Conservation (phyloP, 495 filamentous ascomycete genomes). For the Amniculicola lignicola region DNA sequence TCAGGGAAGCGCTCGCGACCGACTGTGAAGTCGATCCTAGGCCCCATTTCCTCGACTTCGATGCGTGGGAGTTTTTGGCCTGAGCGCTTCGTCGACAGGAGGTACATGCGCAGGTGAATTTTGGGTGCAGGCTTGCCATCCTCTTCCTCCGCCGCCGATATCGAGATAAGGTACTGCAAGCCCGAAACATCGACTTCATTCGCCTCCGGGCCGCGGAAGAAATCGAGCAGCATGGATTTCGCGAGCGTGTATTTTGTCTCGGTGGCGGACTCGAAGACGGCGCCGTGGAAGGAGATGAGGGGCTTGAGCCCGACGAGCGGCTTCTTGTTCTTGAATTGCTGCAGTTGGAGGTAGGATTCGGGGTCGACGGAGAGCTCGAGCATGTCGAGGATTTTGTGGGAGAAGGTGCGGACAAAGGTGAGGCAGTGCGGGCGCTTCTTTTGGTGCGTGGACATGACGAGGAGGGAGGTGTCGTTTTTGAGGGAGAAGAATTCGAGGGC, state of each 20-base stretch:
- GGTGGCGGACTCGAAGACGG: conserved; percentile 73
- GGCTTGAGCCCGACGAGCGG: conserved; percentile 80
- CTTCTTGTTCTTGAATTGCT: conserved; percentile 79
- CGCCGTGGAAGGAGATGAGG: conserved; percentile 81
- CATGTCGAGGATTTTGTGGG: conserved; percentile 87
- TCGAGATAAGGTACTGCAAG: conserved; percentile 78
- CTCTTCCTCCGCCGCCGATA: conserved; percentile 68
- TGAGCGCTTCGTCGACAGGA: conserved; percentile 77
- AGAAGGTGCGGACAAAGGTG: conserved; percentile 78
- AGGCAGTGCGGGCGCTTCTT: conserved; percentile 93
- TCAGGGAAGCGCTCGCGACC: conserved; percentile 78
- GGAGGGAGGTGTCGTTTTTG: conserved; percentile 86
- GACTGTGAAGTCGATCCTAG: conserved; percentile 88
- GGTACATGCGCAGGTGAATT: conserved; percentile 80
- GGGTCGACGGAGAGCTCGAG: conserved; percentile 77
- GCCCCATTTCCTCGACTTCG: conserved; percentile 92
- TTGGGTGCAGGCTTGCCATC: conserved; percentile 60
- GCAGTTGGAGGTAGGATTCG: conserved; percentile 60
- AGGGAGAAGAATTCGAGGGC: conserved; percentile 88
- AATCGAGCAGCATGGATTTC: conserved; percentile 83
- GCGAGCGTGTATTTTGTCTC: conserved; percentile 71
- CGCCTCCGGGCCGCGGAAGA: conserved; percentile 76
- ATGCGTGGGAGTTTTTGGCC: conserved; percentile 84
- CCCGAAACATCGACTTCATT: conserved; percentile 89
- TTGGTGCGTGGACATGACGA: conserved; percentile 74